Percentiles rank a stretch among this genome's conserved stretches.
phyloP scores from a whole-genome alignment of 768 basidiomycete genomes.

The Serendipita sp. region DNA sequence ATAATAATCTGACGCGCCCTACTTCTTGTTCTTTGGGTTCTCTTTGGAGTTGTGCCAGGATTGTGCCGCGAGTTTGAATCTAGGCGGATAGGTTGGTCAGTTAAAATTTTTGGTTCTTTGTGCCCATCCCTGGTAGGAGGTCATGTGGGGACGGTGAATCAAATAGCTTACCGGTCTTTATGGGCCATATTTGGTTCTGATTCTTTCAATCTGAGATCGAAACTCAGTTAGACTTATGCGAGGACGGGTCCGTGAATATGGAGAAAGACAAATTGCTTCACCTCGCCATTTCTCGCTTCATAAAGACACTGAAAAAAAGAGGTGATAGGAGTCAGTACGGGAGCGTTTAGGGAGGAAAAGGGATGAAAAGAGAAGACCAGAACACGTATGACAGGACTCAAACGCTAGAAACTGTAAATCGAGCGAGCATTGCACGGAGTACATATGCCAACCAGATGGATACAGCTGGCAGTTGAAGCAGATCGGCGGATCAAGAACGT shows the following conservation, averaged over 20 bases:
- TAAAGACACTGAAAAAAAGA: conserved; percentile 3
- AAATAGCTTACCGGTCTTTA: conserved; percentile 45
- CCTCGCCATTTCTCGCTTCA: conserved; percentile 5
- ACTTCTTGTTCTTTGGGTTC: conserved; percentile 31
- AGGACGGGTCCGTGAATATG: neutral
- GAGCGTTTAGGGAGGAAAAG: too few species aligned
- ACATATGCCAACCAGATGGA: too few species aligned
- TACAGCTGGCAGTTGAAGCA: too few species aligned
- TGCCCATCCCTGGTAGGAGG: neutral
- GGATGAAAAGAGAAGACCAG: too few species aligned
- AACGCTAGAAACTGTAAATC: too few species aligned
- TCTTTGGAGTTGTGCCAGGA: conserved; percentile 69
- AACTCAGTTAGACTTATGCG: neutral
- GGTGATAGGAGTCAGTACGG: too few species aligned
- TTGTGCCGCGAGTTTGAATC: conserved; percentile 56
- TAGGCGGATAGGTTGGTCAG: conserved; percentile 17
- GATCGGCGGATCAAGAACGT: too few species aligned
- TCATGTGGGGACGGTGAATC: neutral
- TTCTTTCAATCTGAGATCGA: conserved; percentile 36
- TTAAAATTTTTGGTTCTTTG: conserved; percentile 12
- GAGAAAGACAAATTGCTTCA: neutral
- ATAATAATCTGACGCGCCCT: neutral
- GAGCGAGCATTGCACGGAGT: too few species aligned
- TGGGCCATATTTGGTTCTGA: conserved; percentile 55
- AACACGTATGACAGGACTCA: too few species aligned